Base-by-base conservation (phyloP, 208 protist genomes). In the Balamuthia mandrillaris region DNA sequence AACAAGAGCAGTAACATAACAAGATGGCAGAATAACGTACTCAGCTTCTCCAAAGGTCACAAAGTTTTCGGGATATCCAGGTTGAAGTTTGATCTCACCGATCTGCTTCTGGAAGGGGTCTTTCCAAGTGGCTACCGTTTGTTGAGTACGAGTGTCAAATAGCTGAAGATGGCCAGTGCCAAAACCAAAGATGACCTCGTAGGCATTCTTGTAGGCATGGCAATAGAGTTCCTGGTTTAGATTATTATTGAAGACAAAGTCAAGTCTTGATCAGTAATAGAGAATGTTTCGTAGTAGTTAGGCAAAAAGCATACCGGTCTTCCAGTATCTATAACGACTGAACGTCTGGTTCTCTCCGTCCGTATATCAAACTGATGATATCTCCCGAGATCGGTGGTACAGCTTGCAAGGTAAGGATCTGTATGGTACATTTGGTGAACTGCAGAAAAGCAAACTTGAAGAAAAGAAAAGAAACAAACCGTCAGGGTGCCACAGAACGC, bases 291-390 rank as follows among this genome's bases (percentile, higher is more conserved):
- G n/a, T 24, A 56, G n/a, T n/a, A 56, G n/a, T 56, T 56, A 24
- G 49, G 18, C 18, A 18, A 56, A 24, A n/a, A 18, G n/a, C 49
- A n/a, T 56, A 56, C 49, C 18, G 49, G 16, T 21, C 65, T 82
- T 29, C 10, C 49, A 7, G 74, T 82, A 52, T 82, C 49, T 45
- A 12, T 39, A 66, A 18, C 42, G 70, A 33, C 60, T 44, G 65
- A 10, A 51, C 5, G 65, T 31, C 44, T 33, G 16, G 12, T 45
- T 24, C 16, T 56, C 12, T 82, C 74, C 24, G 74, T 82, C 21
- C 74, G 74, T 45, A 82, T 82, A 27, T 82, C 74, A 29, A 82
- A 82, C 10, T 65, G 35, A 52, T 82, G 74, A 0, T 65, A 42
- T 24, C 12, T 82, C 21, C 74, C 74, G 35, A 52, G 31, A n/a